Base-by-base conservation (phyloP, 78 protist genomes). In the Protostelium mycophagum region DNA sequence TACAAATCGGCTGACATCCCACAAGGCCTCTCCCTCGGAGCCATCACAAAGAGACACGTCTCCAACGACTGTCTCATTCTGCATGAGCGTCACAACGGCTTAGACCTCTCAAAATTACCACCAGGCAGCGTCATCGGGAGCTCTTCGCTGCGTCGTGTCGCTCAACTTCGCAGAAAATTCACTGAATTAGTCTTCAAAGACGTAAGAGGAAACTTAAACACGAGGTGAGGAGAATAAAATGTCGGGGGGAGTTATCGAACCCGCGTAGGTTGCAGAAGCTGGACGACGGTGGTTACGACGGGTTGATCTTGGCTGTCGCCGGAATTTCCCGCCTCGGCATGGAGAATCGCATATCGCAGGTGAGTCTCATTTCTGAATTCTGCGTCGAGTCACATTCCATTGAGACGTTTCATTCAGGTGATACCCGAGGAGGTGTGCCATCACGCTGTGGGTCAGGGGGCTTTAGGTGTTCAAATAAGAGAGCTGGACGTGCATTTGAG, bases 391-490 rank as follows among this genome's bases (percentile, higher is more conserved):
- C 85, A 34, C n/a, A n/a, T n/a, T n/a, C n/a, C n/a, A n/a, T n/a
- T n/a, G n/a, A n/a, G n/a, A n/a, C n/a, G n/a, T n/a, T 88, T 90
- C 35, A 86, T 91, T 0, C 90, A 94, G 36, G 83, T 94, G 28
- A 37, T 92, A 28, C 88, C 83, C 51, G 91, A 91, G 25, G 89
- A 86, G 0, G 37, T 89, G 35, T 89, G 91, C 39, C 29, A 90
- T 83, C 90, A 95, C 90, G 97, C 97, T 10, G 96, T 95, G 28
- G 96, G 95, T 34, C 96, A 95, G 86, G 97, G 97, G 28, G 90
- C 94, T 28, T 31, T 95, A 31, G 97, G 96, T 86, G 88, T 95
- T 28, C 94, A 95, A 38, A 91, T 94, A 91, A 86, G 94, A 35
- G 85, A 86, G 34, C 28, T 63, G 84, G 94, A 89, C 34, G n/a